Evolutionary conservation across 192 early-diverging fungal genomes (phyloP).

Genomic region (Coemansia sp.): DNA sequence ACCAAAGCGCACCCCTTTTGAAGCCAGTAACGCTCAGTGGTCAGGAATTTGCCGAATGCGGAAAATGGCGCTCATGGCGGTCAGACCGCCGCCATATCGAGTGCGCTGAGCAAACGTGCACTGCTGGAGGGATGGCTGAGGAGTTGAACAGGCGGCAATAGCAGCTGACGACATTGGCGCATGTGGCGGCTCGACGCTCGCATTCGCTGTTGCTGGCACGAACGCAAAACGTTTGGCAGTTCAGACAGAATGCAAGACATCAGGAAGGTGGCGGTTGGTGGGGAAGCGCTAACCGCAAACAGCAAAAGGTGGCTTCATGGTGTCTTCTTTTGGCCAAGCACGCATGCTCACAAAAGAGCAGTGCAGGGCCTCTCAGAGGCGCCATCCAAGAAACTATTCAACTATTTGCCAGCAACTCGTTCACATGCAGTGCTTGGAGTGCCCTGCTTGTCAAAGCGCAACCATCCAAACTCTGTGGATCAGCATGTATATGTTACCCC

Average conservation of each 20-base stretch:
- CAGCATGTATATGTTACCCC: background rate
- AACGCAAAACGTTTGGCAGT: background rate
- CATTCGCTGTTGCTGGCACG: background rate
- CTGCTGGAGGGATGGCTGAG: background rate
- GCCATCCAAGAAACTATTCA: constrained; percentile 1
- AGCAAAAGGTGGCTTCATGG: constrained; percentile 3
- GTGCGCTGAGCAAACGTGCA: background rate
- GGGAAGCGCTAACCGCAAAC: background rate
- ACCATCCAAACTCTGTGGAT: background rate
- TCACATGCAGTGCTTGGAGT: background rate
- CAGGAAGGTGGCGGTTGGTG: constrained; percentile 5
- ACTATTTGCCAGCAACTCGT: background rate
- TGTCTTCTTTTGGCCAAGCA: background rate
- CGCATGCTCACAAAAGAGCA: background rate
- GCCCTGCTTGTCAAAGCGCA: background rate
- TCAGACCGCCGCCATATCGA: background rate
- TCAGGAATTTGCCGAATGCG: background rate
- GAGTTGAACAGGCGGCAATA: background rate
- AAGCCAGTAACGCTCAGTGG: background rate
- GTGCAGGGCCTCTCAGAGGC: background rate
- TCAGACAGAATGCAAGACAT: background rate
- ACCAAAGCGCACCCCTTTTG: background rate
- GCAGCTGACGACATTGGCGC: background rate
- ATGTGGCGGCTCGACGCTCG: background rate
- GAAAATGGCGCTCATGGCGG: background rate